These are phyloP conservation scores for Trypanosoma cruzi DNA, from an alignment of 208 protist species.

Conservation along the genomic window DNA sequence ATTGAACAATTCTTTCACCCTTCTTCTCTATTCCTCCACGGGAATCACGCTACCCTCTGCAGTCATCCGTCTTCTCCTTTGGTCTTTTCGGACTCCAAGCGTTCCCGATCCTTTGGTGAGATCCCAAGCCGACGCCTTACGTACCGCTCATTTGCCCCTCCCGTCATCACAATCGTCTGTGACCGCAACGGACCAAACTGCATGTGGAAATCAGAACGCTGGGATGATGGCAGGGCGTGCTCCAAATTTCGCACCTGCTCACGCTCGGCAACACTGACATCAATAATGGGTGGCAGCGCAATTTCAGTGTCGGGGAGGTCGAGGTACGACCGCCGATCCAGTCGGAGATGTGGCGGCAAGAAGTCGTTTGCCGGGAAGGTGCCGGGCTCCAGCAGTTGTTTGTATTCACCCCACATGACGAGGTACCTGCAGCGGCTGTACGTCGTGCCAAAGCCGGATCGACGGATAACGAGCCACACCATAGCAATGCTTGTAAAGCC, in stretches of 20 bases:
- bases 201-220: slow-evolving; percentile 69
- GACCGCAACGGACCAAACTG: slow-evolving; percentile 74
- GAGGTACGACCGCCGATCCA: slow-evolving; percentile 77
- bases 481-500: slow-evolving; percentile 63
- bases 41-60: too few relatives aligned
- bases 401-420: slow-evolving; percentile 86
- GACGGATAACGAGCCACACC: slow-evolving; percentile 80
- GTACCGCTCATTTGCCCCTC: slow-evolving; percentile 70
- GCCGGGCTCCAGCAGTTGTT: slow-evolving; percentile 73
- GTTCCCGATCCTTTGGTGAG: slow-evolving; percentile 42
- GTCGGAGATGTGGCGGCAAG: slow-evolving; percentile 79
- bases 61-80: too few relatives aligned
- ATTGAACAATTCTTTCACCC: neutral
- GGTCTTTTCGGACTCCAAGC: slow-evolving; percentile 20
- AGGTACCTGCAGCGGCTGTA: slow-evolving; percentile 81
- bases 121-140: slow-evolving; percentile 71
- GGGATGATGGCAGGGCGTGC: slow-evolving; percentile 49
- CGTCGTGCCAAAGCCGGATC: slow-evolving; percentile 80
- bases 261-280: slow-evolving; percentile 56
- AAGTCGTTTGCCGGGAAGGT: slow-evolving; percentile 70
- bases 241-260: slow-evolving; percentile 65
- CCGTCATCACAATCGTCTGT: slow-evolving; percentile 82
- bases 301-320: slow-evolving; percentile 77
- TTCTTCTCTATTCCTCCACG: neutral
- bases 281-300: slow-evolving; percentile 77